These are phyloP conservation scores for Microsporum canis DNA, from an alignment of 2,329 filamentous ascomycete genomes.

Conservation along the genomic window DNA sequence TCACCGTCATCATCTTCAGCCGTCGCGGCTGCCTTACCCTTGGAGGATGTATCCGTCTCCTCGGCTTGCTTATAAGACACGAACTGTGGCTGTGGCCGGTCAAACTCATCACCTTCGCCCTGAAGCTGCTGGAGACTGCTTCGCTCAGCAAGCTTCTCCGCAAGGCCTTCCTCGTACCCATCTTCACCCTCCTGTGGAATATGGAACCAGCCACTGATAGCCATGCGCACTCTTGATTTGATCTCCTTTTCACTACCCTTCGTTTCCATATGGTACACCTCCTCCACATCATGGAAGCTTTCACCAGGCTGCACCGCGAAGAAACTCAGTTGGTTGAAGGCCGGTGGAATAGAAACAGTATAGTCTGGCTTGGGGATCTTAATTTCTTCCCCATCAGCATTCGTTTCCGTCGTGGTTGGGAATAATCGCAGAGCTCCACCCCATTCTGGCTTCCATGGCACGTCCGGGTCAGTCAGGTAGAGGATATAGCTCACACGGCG, in stretches of 20 bases:
- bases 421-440: slow-evolving; percentile 84
- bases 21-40: slow-evolving; percentile 26
- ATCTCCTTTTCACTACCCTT: slow-evolving; percentile 48
- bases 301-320: slow-evolving; percentile 97
- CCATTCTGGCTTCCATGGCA: slow-evolving; percentile 81
- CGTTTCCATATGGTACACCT: slow-evolving; percentile 67
- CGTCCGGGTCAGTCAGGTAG: slow-evolving; percentile 87
- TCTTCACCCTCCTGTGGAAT: slow-evolving; percentile 92
- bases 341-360: slow-evolving; percentile 74
- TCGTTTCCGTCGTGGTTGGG: slow-evolving; percentile 55
- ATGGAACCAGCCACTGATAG: slow-evolving; percentile 97
- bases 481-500: slow-evolving; percentile 92
- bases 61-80: slow-evolving; percentile 31
- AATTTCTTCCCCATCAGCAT: slow-evolving; percentile 60
- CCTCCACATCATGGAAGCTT: slow-evolving; percentile 98
- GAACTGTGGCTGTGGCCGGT: slow-evolving; percentile 58
- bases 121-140: slow-evolving; percentile 89
- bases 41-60: slow-evolving; percentile 14
- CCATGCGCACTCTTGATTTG: slow-evolving; percentile 67
- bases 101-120: slow-evolving; percentile 80
- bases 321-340: slow-evolving; percentile 96
- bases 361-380: slow-evolving; percentile 70
- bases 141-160: slow-evolving; percentile 77
- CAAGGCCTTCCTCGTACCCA: slow-evolving; percentile 75
- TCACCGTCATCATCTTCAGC: slow-evolving; percentile 30